Percentiles rank a stretch among this genome's conserved stretches.
These are phyloP conservation scores for Podaxis sp. DNA, from an alignment of 768 basidiomycete genomes.

Conservation along the genomic window DNA sequence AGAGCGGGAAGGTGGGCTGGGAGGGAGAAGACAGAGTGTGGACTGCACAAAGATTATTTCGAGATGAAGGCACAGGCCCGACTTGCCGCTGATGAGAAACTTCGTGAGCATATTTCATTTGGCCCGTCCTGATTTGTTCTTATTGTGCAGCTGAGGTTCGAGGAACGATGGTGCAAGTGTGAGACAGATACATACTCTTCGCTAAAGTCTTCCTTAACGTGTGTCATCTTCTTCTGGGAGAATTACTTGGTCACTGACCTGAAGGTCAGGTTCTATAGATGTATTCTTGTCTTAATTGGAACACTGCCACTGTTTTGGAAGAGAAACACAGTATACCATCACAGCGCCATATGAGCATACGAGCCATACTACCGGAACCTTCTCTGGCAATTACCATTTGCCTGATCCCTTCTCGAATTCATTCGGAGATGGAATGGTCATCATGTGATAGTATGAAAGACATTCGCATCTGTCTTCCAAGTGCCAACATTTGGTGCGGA, in stretches of 20 bases:
- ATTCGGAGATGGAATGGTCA: slow-evolving; percentile 7
- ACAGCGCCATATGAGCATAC: background rate
- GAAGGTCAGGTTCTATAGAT: background rate
- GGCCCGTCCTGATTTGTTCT: background rate
- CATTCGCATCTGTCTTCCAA: background rate
- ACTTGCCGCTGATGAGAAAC: slow-evolving; percentile 13
- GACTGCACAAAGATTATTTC: slow-evolving; percentile 90
- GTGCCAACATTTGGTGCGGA: slow-evolving; percentile 8
- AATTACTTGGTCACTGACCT: background rate
- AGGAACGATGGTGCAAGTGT: background rate
- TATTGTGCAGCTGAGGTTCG: background rate
- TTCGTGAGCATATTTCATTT: background rate
- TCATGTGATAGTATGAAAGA: slow-evolving; percentile 2
- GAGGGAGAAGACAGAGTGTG: slow-evolving; percentile 90
- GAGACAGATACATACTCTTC: background rate
- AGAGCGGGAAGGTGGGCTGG: slow-evolving; percentile 92
- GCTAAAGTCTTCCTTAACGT: background rate
- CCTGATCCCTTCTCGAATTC: background rate
- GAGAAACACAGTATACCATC: background rate
- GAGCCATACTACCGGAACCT: too few species aligned
- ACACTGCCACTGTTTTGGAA: background rate
- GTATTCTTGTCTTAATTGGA: background rate
- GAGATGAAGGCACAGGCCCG: slow-evolving; percentile 59
- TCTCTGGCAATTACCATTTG: background rate
- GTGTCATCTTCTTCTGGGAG: too few species aligned